phyloP scores from a whole-genome alignment of 805 yeast species.

The Ogataea neopini region DNA sequence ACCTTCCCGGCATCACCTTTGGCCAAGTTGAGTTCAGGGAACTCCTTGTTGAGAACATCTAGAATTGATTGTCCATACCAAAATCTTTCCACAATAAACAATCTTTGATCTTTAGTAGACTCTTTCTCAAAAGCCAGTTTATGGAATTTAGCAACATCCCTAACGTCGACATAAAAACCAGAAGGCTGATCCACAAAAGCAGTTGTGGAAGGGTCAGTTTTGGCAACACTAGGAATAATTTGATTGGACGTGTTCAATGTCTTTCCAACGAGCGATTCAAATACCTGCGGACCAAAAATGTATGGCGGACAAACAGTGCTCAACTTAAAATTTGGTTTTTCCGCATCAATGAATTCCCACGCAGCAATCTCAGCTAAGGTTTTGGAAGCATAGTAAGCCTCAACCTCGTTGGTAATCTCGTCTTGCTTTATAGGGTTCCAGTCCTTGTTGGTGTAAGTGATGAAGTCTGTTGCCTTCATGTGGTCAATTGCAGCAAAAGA shows the following conservation, averaged over 20 bases:
- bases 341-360: conserved; percentile 39
- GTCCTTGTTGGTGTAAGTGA: conserved; percentile 28
- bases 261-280: conserved; percentile 27
- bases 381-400: conserved; percentile 42
- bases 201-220: conserved; percentile 20
- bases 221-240: conserved; percentile 38
- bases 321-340: conserved; percentile 36
- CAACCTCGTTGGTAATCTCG: conserved; percentile 22
- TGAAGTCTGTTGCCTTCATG: conserved; percentile 19
- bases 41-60: conserved; percentile 36
- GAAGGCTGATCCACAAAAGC: conserved; percentile 32
- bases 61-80: not conserved
- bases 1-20: conserved; percentile 28
- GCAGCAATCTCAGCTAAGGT: conserved; percentile 46
- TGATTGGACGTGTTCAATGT: conserved; percentile 34
- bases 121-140: conserved; percentile 26
- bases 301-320: conserved; percentile 36
- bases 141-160: conserved; percentile 51
- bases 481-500: conserved; percentile 48
- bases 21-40: conserved; percentile 42
- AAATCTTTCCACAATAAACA: conserved; percentile 23
- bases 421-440: conserved; percentile 38
- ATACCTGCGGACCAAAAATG: conserved; percentile 49
- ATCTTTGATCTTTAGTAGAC: conserved; percentile 33
- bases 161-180: conserved; percentile 34